Base-by-base conservation (phyloP, 176 grass and related monocot species). In the Carex myosuroides region DNA sequence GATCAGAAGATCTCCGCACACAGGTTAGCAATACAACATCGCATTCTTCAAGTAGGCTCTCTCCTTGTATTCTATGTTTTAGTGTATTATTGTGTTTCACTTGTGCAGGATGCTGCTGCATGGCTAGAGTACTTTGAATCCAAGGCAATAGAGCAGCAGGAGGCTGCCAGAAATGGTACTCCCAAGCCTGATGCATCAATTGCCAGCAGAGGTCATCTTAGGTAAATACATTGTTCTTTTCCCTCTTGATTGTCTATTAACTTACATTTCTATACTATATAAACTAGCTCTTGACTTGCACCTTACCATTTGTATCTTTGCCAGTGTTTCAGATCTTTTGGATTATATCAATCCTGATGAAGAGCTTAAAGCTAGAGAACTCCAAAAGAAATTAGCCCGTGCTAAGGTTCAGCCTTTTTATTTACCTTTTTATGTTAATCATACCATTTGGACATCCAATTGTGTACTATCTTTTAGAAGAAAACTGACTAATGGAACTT, bases 121-220 rank as follows among this genome's bases (percentile, higher is more conserved):
- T 98, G 95, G 96, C 83, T 98, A 14, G 96, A 98, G 37, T 98
- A 98, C 81, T 98, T 98, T 0, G 96, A 98, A 79, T 98, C 96
- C 50, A 98, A 98, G 63, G 96, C 93, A 84, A 82, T 98, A 26
- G 96, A 98, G 86, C 96, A 98, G 72, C 96, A 98, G 89, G 96
- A 98, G 94, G 96, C 93, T 85, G 96, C 96, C 89, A 89, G 93
- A 42, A 98, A 98, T 82, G 96, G 96, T 66, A 95, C 96, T 85
- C 96, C 93, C 79, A 98, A 98, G 89, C 96, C 96, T 84, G 96
- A 98, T 88, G 93, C 96, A 89, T 98, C 96, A 54, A 98, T 98
- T 88, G 96, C 96, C 75, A 98, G 93, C 91, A 91, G 92, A 95
- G 96, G 96, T 48, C 96, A 98, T 85, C 85, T 98, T 54, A 98